phyloP scores from a whole-genome alignment of 75 land plant genomes.

The Larix kaempferi region DNA sequence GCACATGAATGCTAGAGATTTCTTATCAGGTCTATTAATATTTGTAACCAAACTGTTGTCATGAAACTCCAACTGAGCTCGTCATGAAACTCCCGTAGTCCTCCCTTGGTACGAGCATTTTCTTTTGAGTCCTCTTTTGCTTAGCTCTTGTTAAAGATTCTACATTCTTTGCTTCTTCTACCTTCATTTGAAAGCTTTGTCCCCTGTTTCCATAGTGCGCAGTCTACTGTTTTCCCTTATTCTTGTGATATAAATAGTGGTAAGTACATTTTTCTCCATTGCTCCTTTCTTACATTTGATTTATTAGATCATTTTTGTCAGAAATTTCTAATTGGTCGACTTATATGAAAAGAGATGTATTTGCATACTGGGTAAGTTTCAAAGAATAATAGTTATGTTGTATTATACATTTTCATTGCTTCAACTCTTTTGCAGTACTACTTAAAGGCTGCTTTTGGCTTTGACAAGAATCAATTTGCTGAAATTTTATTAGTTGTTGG shows the following conservation, averaged over 20 bases:
- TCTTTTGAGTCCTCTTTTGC: no score
- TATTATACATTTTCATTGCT: neutral
- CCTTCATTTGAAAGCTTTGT: no score
- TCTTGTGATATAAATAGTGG: constrained; percentile 5
- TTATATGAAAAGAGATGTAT: neutral
- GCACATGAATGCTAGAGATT: no score
- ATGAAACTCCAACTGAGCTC: no score
- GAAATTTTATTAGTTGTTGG: constrained; percentile 64
- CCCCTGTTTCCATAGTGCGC: no score
- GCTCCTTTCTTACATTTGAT: constrained; percentile 17
- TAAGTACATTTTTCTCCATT: constrained; percentile 1
- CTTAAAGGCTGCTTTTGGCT: constrained; percentile 67
- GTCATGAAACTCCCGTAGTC: no score
- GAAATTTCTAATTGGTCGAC: neutral
- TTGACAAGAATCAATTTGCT: constrained; percentile 60
- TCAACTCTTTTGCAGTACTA: constrained; percentile 51
- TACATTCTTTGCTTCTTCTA: no score
- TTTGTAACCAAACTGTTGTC: no score
- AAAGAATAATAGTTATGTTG: neutral
- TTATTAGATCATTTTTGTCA: constrained; percentile 2
- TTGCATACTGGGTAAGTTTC: neutral
- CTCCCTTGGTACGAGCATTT: no score
- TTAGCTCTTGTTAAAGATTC: no score
- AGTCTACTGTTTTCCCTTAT: no score
- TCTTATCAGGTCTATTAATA: no score